Evolutionary conservation across 2,329 filamentous ascomycete genomes (phyloP).

Genomic region (Aspergillus tanneri): DNA sequence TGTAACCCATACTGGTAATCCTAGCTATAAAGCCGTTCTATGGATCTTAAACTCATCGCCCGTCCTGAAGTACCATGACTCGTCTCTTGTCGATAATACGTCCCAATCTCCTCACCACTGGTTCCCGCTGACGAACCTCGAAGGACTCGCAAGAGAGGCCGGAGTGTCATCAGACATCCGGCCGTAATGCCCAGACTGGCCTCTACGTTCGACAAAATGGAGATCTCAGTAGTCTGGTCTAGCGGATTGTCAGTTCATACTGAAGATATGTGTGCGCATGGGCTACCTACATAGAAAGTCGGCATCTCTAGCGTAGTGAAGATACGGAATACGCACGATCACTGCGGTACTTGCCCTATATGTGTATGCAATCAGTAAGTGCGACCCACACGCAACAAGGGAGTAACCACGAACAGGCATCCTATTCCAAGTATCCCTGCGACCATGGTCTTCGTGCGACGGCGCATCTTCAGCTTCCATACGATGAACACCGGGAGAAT

Average conservation of each 20-base stretch:
- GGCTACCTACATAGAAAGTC: conserved; percentile 27
- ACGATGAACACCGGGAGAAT: conserved; percentile 56
- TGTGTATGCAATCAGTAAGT: too few relatives aligned
- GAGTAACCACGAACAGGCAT: conserved; percentile 43
- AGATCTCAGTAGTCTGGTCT: conserved; percentile 46
- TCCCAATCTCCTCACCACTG: conserved; percentile 37
- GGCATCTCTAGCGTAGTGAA: conserved; percentile 12
- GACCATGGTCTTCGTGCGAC: conserved; percentile 52
- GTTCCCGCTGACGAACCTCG: not conserved
- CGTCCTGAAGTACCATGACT: too few relatives aligned
- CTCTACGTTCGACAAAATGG: conserved; percentile 39
- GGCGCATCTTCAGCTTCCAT: conserved; percentile 55
- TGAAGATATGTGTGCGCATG: too few relatives aligned
- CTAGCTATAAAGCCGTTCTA: too few relatives aligned
- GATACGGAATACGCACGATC: conserved; percentile 22
- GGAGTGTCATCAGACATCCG: conserved; percentile 11
- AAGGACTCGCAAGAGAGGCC: conserved; percentile 27
- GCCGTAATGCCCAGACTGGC: conserved; percentile 39
- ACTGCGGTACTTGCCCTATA: conserved; percentile 24
- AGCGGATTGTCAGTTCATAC: not conserved
- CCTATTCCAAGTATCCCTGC: conserved; percentile 55
- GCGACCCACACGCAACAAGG: too few relatives aligned
- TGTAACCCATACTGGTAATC: too few relatives aligned
- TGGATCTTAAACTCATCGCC: too few relatives aligned
- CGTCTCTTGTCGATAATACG: too few relatives aligned